Base-by-base conservation (phyloP, 768 basidiomycete species). In the Mycena vitilis region DNA sequence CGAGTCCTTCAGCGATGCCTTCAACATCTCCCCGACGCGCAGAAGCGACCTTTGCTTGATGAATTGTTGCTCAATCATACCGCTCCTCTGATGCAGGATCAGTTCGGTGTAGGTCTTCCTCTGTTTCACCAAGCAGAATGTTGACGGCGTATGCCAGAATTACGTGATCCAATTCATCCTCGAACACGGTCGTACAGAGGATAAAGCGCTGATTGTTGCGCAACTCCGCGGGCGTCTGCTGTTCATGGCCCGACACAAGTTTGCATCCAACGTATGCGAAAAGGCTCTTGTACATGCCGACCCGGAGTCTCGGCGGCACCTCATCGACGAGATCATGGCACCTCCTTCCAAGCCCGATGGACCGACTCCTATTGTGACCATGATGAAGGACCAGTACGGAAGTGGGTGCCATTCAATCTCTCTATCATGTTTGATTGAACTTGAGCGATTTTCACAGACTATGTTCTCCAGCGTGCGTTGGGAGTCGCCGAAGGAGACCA, bases 151-250 rank as follows among this genome's bases (percentile, higher is more conserved):
- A 47, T 56, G 62, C 23, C 75, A 95, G 94, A 95, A 97, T 76
- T 98, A 98, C 79, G 97, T 99, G 40, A 88, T 98, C 55, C 97
- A 99, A 78, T 97, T 94, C 76, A 87, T 99, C 63, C 86, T 99
- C 38, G 93, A 95, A 75, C 86, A 92, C 72, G 95, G 96, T 7
- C 84, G 84, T 63, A 83, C 84, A 0, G 84, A 88, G 15, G 96
- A 98, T 75, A 87, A 87, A 59, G 81, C 84, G 4, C 80, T 85
- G 63, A 86, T 98, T 44, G 84, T 95, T 63, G 78, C 82, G 16
- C 88, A 89, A 71, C 84, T 98, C 58, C 87, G 85, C 11, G 94
- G 94, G 4, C 91, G 94, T 74, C 86, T 98, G 77, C 77, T 96
- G 49, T 83, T 84, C 68, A 89, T 96, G 86, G 87, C 95, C 1